Evolutionary conservation across 1,139 yeast genomes (phyloP), one percentile per base, ranked within the genome.

Genomic region (Taphrina wiesneri): DNA sequence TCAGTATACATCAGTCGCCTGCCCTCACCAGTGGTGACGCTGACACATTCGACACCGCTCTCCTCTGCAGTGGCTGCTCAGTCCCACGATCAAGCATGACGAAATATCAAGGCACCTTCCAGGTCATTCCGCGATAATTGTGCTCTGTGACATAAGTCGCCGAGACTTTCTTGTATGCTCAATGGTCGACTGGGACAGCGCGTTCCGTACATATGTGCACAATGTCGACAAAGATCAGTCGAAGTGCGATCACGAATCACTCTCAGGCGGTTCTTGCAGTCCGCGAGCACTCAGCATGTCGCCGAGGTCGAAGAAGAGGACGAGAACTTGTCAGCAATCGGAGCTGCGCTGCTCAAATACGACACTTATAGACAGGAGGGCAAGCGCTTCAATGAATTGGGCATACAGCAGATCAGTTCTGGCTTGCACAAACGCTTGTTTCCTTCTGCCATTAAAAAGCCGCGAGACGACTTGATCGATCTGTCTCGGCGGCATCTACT

Each of bases 331-430:
- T 19, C 49, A 11, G 25, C 49, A 19, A 45, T 45, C n/a, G 49
- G 28, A 3, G 36, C 23, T 5, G 54, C 54, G 23, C 36, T 49
- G 54, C 54, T 28, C 23, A 49, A 49, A 19, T 49, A 49, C 21
- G 54, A 49, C 23, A 4, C 23, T 6, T 52, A 15, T 19, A n/a
- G 45, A 19, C 56, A 23, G 34, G 28, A 52, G 13, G 56, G 45
- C 56, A 52, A 52, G 45, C 56, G 74, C 26, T 63, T 72, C 45
- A 72, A 72, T 52, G 69, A 84, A 0, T 85, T 83, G 15, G 87
- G 87, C 0, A 83, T 84, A n/a, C 96, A 89, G 73, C 87, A 88
- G 71, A 77, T 90, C 41, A 84, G 93, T 0, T 76, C 78, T 6
- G 77, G 78, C 0, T 74, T 90, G 25, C 92, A 87, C 68, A 69